A percentile compares a stretch with the other conserved stretches of the same genome.
These are phyloP conservation scores for Plantago major DNA, from an alignment of 257 asterid genomes.

Conservation along the genomic window DNA sequence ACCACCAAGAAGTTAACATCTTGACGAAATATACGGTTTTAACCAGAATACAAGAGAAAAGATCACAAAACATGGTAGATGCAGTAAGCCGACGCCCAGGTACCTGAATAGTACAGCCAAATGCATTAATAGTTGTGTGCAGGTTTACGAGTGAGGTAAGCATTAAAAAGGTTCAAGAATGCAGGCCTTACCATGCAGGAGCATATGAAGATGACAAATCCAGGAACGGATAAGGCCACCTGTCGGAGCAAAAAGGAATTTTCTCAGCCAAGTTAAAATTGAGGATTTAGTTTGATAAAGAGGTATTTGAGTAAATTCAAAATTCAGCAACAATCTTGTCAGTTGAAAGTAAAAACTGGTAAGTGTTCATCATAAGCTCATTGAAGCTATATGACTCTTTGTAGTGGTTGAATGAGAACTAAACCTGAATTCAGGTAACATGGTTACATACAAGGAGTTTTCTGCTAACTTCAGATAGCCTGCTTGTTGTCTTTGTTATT, in stretches of 20 bases:
- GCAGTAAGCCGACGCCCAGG: conserved; percentile 46
- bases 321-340: not conserved
- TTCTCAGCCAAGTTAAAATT: not conserved
- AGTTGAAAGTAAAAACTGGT: not conserved
- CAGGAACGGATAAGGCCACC: conserved; percentile 79
- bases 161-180: conserved; percentile 1
- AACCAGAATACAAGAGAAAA: conserved; percentile 36
- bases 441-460: not conserved
- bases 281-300: not conserved
- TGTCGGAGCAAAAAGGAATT: conserved; percentile 23
- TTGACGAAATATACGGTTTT: conserved; percentile 34
- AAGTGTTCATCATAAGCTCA: too few relatives aligned
- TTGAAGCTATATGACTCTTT: too few relatives aligned
- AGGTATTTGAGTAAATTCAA: too few relatives aligned
- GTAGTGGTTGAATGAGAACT: too few relatives aligned
- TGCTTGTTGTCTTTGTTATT: not conserved
- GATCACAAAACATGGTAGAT: conserved; percentile 53
- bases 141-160: not conserved
- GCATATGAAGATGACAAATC: conserved; percentile 58
- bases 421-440: too few relatives aligned
- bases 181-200: conserved; percentile 56
- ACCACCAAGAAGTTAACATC: conserved; percentile 14
- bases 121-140: too few relatives aligned
- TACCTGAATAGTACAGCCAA: conserved; percentile 43
- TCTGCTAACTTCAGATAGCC: not conserved